Conservation (phyloP, 441 rosid genomes). For the Jatropha podagrica region DNA sequence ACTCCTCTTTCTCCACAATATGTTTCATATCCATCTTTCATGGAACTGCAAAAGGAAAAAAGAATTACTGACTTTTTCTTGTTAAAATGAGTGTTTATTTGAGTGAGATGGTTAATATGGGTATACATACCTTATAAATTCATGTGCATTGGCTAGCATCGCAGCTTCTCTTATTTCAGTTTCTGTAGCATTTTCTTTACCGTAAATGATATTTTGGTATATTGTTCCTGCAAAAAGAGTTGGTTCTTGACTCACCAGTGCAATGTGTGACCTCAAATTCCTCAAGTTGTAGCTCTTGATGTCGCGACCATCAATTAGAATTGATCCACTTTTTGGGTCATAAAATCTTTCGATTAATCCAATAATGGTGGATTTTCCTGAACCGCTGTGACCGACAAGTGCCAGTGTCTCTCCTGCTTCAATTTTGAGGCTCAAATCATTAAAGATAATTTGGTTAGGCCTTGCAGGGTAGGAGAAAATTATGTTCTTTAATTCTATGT, state of each 20-base stretch:
- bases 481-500: constrained; percentile 39
- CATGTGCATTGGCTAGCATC: constrained; percentile 45
- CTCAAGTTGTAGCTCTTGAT: constrained; percentile 45
- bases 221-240: constrained; percentile 49
- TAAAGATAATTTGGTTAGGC: constrained; percentile 51
- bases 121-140: constrained; percentile 40
- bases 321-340: constrained; percentile 37
- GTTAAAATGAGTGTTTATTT: neutral
- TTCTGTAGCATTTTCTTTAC: constrained; percentile 37
- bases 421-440: constrained; percentile 36
- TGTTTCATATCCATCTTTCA: constrained; percentile 45
- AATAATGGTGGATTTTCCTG: constrained; percentile 53
- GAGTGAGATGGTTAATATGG: neutral
- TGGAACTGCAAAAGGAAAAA: constrained; percentile 30
- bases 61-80: neutral
- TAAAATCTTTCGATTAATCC: constrained; percentile 50
- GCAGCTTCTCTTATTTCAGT: constrained; percentile 47
- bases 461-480: constrained; percentile 46
- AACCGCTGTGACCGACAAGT: constrained; percentile 49
- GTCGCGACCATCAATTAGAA: constrained; percentile 37
- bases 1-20: constrained; percentile 51
- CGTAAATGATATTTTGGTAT: constrained; percentile 38
- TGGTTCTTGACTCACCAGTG: constrained; percentile 52
- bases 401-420: constrained; percentile 43
- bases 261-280: constrained; percentile 40